phyloP scores from a whole-genome alignment of 1,284 basidiomycete species.

The Volvariella volvacea region DNA sequence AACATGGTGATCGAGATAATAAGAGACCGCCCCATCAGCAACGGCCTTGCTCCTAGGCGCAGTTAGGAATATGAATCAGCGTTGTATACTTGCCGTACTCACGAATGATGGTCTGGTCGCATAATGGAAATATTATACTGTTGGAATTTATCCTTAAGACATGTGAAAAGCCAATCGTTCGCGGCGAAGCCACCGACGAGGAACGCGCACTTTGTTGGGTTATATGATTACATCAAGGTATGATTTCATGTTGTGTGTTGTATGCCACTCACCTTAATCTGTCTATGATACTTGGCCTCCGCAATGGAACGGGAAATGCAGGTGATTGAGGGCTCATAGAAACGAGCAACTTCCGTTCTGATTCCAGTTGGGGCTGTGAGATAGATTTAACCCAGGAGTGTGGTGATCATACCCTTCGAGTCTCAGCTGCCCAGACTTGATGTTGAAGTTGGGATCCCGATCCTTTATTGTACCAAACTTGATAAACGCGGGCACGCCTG shows the following conservation, averaged over 20 bases:
- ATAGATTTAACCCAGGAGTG: background rate
- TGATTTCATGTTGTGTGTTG: background rate
- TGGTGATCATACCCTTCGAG: conserved; percentile 25
- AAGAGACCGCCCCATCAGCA: conserved; percentile 48
- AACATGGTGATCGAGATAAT: conserved; percentile 43
- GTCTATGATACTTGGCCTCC: background rate
- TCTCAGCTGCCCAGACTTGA: conserved; percentile 33
- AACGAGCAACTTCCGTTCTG: conserved; percentile 5
- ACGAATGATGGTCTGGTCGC: background rate
- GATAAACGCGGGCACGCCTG: conserved; percentile 28
- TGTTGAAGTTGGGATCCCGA: conserved; percentile 26
- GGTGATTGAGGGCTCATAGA: conserved; percentile 1
- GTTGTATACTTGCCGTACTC: background rate
- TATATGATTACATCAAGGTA: background rate
- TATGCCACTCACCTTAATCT: background rate
- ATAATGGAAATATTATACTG: background rate
- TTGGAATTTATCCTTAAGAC: background rate
- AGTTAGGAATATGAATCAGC: background rate
- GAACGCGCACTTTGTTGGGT: conserved; percentile 22
- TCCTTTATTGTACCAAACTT: conserved; percentile 32
- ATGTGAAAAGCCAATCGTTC: conserved; percentile 10
- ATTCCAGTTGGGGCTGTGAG: background rate
- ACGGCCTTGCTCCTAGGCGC: conserved; percentile 36
- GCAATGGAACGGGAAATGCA: background rate
- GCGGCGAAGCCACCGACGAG: conserved; percentile 19